These are phyloP conservation scores for Gynandropsis gynandra DNA, from an alignment of 345 rosid genomes.

Conservation along the genomic window DNA sequence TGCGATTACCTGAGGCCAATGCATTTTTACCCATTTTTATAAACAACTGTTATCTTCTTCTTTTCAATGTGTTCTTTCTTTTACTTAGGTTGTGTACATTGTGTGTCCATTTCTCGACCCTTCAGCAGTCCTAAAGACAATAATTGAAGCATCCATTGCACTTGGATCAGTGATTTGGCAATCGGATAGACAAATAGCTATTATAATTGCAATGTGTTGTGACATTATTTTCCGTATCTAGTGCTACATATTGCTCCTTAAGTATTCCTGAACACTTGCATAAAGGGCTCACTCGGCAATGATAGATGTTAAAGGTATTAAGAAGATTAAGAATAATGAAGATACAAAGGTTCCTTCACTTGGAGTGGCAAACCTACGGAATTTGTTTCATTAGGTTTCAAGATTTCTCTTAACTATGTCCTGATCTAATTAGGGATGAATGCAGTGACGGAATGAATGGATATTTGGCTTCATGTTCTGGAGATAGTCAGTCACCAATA, in stretches of 20 bases:
- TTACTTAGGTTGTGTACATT: slow-evolving; percentile 77
- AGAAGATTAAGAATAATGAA: not conserved
- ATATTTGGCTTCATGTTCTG: too few species aligned
- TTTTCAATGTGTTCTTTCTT: not conserved
- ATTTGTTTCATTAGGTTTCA: too few species aligned
- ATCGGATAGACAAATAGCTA: slow-evolving; percentile 39
- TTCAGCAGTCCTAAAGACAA: slow-evolving; percentile 73
- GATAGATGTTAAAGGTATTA: too few species aligned
- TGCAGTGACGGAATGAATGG: too few species aligned
- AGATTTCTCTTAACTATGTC: too few species aligned
- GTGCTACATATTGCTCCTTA: not conserved
- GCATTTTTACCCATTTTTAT: slow-evolving; percentile 9
- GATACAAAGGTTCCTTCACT: too few species aligned
- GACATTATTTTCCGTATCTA: slow-evolving; percentile 1
- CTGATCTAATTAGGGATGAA: too few species aligned
- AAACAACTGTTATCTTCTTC: slow-evolving; percentile 17
- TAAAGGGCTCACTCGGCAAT: too few species aligned
- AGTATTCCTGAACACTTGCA: too few species aligned
- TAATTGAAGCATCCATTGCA: slow-evolving; percentile 81
- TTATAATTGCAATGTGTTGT: not conserved
- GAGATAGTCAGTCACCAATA: too few species aligned
- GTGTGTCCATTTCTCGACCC: slow-evolving; percentile 99
- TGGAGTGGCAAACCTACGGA: too few species aligned
- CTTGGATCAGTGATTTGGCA: slow-evolving; percentile 59
- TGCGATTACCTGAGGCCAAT: not conserved